Evolutionary conservation across 129 eudicot genomes (phyloP), one percentile per base, ranked within the genome.

Genomic region (Kitagawia praeruptora): DNA sequence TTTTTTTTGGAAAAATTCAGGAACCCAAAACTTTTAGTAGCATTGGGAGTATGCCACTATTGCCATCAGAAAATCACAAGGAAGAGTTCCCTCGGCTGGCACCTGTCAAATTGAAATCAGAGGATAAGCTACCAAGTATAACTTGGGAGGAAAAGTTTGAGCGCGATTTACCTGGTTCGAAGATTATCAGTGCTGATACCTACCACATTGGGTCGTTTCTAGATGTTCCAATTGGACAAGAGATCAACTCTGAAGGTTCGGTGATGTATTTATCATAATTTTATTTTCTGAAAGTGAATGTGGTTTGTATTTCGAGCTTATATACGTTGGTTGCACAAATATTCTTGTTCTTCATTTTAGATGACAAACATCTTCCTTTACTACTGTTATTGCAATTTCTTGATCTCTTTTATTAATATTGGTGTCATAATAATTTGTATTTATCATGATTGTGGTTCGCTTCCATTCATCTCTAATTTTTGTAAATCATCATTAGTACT

Each of bases 181-280:
- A 92, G 85, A 82, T 81, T 53, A 80, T 86, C 47, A 82, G 75
- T 87, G 85, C 91, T 74, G 99, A 96, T 78, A 44, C 83, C 51
- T 90, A 80, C 80, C 97, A 89, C 67, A 92, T 96, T 1, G 98
- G 99, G 27, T 90, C 99, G 28, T 96, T 86, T 92, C 86, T 92
- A 77, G 98, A 96, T 84, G 93, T 96, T 78, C 99, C 99, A 44
- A 86, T 96, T 70, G 99, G 99, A 58, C 99, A 96, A 81, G 99
- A 96, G 75, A 78, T 90, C 78, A 89, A 73, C 83, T 72, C 89
- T 78, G 77, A 92, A 90, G 99, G 99, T 96, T 83, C 75, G 86
- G 75, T 82, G 31, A 31, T 67, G 23, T 67, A 67, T 67, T 13
- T 67, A 31, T 31, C 3, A 12, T 34, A 15, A 31, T 3, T 61